Base-by-base conservation (phyloP, 2,329 filamentous ascomycete genomes). In the Aspergillus sp. region DNA sequence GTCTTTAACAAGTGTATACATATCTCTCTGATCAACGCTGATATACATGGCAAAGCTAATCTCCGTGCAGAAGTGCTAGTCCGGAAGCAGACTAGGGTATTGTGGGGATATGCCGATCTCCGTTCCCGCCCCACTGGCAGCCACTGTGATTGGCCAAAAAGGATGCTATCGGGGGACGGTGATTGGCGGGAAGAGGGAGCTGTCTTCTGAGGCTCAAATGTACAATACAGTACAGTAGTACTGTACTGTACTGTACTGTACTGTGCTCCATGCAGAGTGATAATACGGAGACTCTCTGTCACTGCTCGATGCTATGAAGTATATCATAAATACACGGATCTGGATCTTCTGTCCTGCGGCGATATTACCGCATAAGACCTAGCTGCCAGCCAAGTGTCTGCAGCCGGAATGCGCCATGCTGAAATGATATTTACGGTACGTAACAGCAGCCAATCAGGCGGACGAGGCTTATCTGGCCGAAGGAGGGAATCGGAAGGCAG, bases 371-470 rank as follows among this genome's bases (percentile, higher is more conserved):
- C n/a, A n/a, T n/a, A n/a, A n/a, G n/a, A n/a, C n/a, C n/a, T n/a
- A n/a, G n/a, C n/a, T n/a, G n/a, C n/a, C n/a, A n/a, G n/a, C n/a
- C n/a, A n/a, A n/a, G n/a, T n/a, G n/a, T n/a, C n/a, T n/a, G n/a
- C n/a, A n/a, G n/a, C n/a, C n/a, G n/a, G n/a, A n/a, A n/a, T n/a
- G n/a, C n/a, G n/a, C n/a, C n/a, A n/a, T n/a, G n/a, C n/a, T n/a
- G n/a, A n/a, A n/a, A n/a, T n/a, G n/a, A n/a, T n/a, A n/a, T n/a
- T n/a, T 33, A 28, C 41, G 43, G 48, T 56, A 57, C 53, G 54
- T 58, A 58, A 58, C 30, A 20, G 20, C 11, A 25, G 4, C 55
- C 55, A 59, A 58, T 58, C 50, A 57, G 39, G 15, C 26, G 8
- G 10, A 4, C 5, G 11, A 26, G 11, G 19, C 52, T 58, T 58